phyloP scores from a whole-genome alignment of 148 eudicot species.

The Rhododendron henanense region DNA sequence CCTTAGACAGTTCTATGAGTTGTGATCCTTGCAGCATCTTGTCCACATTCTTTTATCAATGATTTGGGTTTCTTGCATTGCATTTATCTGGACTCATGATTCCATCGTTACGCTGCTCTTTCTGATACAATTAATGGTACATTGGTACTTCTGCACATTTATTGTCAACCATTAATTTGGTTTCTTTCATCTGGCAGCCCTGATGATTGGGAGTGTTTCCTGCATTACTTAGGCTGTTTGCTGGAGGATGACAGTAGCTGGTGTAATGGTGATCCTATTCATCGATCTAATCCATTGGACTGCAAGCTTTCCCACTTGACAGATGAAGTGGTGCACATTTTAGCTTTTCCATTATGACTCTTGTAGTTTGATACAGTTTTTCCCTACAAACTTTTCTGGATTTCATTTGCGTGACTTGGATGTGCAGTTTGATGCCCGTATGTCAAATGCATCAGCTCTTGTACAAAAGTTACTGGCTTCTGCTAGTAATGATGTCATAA shows the following conservation, averaged over 20 bases:
- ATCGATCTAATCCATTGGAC: constrained; percentile 36
- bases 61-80: background rate
- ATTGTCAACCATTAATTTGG: constrained; percentile 8
- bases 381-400: constrained; percentile 2
- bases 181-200: constrained; percentile 56
- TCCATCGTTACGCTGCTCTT: background rate
- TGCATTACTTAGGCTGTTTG: constrained; percentile 79
- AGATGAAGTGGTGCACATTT: constrained; percentile 56
- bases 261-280: constrained; percentile 35
- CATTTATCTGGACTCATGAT: background rate
- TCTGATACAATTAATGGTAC: background rate
- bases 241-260: constrained; percentile 68
- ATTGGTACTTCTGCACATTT: background rate
- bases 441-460: constrained; percentile 64
- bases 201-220: constrained; percentile 93
- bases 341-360: background rate
- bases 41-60: background rate
- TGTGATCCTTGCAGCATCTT: background rate
- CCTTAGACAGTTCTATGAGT: background rate
- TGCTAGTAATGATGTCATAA: constrained; percentile 44
- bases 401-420: constrained; percentile 20
- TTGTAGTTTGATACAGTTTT: background rate
- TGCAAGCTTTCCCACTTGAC: constrained; percentile 47
- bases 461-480: constrained; percentile 48
- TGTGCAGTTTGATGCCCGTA: constrained; percentile 72